Evolutionary conservation across 371 early-diverging fungal genomes (phyloP).

Genomic region (Mucor indicus): DNA sequence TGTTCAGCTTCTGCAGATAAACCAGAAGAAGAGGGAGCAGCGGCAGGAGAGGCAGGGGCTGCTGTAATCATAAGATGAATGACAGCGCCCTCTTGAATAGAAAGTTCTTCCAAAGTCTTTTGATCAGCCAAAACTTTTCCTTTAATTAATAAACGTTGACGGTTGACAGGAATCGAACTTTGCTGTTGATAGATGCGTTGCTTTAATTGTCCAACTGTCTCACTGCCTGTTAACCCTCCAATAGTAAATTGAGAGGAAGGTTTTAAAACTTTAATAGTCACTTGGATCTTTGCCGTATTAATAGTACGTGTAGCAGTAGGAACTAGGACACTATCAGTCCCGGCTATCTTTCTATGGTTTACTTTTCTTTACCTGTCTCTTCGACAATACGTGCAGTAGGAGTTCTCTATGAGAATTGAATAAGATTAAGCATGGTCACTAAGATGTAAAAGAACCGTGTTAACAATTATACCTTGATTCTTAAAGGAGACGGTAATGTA

Average conservation of each 20-base stretch:
- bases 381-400: not conserved
- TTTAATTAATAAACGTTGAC: slow-evolving; percentile 60
- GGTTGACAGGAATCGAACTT: slow-evolving; percentile 27
- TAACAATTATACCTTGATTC: slow-evolving; percentile 32
- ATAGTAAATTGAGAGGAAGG: slow-evolving; percentile 43
- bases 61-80: slow-evolving; percentile 56
- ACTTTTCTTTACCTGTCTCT: too few species aligned
- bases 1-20: slow-evolving; percentile 24
- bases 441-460: not conserved
- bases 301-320: not conserved
- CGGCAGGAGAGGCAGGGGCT: slow-evolving; percentile 29
- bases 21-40: slow-evolving; percentile 1
- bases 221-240: slow-evolving; percentile 16
- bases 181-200: slow-evolving; percentile 44
- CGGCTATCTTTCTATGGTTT: not conserved
- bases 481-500: slow-evolving; percentile 21
- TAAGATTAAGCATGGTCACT: not conserved
- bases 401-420: slow-evolving; percentile 3
- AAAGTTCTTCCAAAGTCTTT: slow-evolving; percentile 51
- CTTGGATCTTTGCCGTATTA: slow-evolving; percentile 12
- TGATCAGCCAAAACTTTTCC: slow-evolving; percentile 61
- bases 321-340: too few species aligned
- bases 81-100: slow-evolving; percentile 35
- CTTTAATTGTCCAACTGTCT: slow-evolving; percentile 43
- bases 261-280: slow-evolving; percentile 43